Evolutionary conservation across 1,284 basidiomycete species (phyloP).

Genomic region (Puccinia triticina): DNA sequence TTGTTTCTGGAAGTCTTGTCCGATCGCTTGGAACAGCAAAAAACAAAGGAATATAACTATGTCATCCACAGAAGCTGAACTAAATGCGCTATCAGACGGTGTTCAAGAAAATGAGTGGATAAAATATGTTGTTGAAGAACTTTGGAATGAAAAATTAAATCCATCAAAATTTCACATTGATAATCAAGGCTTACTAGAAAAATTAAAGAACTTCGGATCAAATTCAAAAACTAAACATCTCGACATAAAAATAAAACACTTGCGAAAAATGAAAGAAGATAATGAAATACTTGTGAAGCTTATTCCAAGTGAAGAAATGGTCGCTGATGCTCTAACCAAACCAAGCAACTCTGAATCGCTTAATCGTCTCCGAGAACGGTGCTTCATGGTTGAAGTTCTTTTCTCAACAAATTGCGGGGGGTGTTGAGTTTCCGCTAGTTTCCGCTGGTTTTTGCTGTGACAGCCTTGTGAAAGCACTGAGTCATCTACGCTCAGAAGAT

Average conservation of each 20-base stretch:
- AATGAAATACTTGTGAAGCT: neutral
- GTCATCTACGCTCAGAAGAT: too few species aligned
- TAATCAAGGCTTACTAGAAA: neutral
- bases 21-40: neutral
- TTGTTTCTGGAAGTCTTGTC: neutral
- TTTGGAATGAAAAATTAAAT: neutral
- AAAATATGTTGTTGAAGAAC: neutral
- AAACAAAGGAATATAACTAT: neutral
- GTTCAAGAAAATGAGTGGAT: slow-evolving; percentile 1
- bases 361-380: neutral
- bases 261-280: neutral
- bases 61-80: neutral
- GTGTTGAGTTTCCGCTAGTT: too few species aligned
- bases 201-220: slow-evolving; percentile 15
- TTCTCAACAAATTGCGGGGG: neutral
- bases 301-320: neutral
- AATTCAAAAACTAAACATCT: neutral
- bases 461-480: too few species aligned
- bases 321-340: neutral
- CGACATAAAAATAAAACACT: neutral
- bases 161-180: slow-evolving; percentile 3
- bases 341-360: neutral
- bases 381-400: neutral
- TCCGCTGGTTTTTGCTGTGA: too few species aligned
- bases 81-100: neutral